Conservation (phyloP, 192 early-diverging fungal genomes). For the Mortierella hygrophila region DNA sequence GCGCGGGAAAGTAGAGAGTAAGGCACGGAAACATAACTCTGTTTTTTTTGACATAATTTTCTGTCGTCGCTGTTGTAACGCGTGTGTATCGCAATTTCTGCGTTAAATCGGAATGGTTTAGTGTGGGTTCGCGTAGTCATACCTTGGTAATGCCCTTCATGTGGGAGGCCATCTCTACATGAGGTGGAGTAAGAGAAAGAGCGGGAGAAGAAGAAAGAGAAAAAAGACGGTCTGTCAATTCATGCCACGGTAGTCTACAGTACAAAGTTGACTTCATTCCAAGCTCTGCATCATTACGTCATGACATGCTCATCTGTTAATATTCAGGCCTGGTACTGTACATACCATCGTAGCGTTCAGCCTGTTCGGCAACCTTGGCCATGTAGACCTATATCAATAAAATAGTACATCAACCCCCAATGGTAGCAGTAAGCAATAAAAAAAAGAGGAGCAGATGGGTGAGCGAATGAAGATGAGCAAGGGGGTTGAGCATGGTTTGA, state of each 20-base stretch:
- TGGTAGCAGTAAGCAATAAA: neutral
- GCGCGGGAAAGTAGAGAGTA: neutral
- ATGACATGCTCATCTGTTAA: neutral
- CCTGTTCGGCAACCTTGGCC: slow-evolving; percentile 99
- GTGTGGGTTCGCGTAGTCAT: slow-evolving; percentile 63
- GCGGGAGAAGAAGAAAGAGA: neutral
- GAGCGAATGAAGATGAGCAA: neutral
- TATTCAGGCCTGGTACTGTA: neutral
- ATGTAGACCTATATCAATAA: slow-evolving; percentile 84
- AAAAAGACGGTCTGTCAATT: neutral
- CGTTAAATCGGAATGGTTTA: slow-evolving; percentile 88
- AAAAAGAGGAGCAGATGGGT: neutral
- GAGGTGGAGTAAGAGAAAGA: neutral
- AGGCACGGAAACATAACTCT: neutral
- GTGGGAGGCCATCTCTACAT: slow-evolving; percentile 55
- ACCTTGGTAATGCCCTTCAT: slow-evolving; percentile 64
- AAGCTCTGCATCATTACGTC: neutral
- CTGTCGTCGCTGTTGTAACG: slow-evolving; percentile 66
- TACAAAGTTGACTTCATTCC: neutral
- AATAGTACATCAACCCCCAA: neutral
- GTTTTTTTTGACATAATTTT: slow-evolving; percentile 72
- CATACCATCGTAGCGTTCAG: slow-evolving; percentile 93
- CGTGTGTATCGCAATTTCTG: slow-evolving; percentile 78
- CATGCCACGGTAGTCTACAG: neutral
- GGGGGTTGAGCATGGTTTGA: neutral